These are phyloP conservation scores for Biscogniauxia sp. DNA, from an alignment of 2,329 filamentous ascomycete species.

Conservation along the genomic window DNA sequence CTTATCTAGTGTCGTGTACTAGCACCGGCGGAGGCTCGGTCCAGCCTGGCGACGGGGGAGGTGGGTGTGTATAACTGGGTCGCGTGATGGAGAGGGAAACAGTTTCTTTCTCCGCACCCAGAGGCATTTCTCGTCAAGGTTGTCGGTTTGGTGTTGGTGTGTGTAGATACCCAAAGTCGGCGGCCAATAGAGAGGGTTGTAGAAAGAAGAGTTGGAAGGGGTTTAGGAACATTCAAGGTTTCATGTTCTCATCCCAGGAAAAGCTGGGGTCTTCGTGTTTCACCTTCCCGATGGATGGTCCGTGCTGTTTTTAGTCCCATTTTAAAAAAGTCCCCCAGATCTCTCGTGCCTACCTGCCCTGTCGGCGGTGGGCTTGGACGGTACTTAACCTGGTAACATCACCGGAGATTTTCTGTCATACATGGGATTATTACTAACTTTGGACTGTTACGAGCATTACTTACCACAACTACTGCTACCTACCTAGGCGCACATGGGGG, in stretches of 20 bases:
- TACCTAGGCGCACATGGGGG: too few species aligned
- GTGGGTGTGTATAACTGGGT: too few species aligned
- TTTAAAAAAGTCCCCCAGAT: background rate
- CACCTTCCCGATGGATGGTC: constrained; percentile 5
- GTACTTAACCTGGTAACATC: constrained; percentile 5
- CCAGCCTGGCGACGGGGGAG: too few species aligned
- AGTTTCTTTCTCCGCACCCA: background rate
- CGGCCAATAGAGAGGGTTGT: constrained; percentile 6
- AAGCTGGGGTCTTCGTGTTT: constrained; percentile 14
- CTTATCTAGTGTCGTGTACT: background rate
- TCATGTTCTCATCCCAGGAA: constrained; percentile 10
- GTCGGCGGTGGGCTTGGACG: constrained; percentile 7
- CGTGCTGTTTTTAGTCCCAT: constrained; percentile 7
- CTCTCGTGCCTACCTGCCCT: background rate
- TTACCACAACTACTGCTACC: too few species aligned
- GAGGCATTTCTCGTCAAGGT: background rate
- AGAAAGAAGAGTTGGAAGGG: constrained; percentile 4
- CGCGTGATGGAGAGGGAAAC: too few species aligned
- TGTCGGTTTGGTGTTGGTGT: background rate
- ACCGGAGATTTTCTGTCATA: constrained; percentile 12
- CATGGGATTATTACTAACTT: background rate
- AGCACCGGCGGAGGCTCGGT: too few species aligned
- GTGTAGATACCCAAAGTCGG: background rate
- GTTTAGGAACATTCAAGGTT: constrained; percentile 12
- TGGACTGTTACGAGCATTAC: too few species aligned